Evolutionary conservation across 2,329 filamentous ascomycete genomes (phyloP).

Genomic region (Coniella vitis): DNA sequence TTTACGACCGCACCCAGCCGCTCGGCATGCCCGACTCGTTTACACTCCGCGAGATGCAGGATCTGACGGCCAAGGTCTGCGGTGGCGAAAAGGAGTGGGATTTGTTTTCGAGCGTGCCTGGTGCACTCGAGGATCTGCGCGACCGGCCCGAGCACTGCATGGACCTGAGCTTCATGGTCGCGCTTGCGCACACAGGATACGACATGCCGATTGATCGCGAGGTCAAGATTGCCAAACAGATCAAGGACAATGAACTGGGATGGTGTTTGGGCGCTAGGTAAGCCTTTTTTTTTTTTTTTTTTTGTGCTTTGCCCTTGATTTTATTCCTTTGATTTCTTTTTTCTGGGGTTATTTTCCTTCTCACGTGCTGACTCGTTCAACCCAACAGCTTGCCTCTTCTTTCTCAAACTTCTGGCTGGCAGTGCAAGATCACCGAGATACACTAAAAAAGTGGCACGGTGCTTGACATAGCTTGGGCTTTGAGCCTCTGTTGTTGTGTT

Average conservation of each 20-base stretch:
- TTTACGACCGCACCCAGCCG: constrained; percentile 89
- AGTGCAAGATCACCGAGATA: constrained; percentile 76
- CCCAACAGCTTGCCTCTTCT: constrained; percentile 69
- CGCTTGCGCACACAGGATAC: constrained; percentile 87
- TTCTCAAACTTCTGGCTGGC: constrained; percentile 76
- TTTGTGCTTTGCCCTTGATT: too few species aligned
- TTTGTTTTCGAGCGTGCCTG: constrained; percentile 68
- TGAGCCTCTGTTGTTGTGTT: too few species aligned
- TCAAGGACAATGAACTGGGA: constrained; percentile 91
- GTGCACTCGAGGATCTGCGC: constrained; percentile 71
- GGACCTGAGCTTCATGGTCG: constrained; percentile 94
- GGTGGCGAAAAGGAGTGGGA: constrained; percentile 71
- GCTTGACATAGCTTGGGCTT: constrained; percentile 12
- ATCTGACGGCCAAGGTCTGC: constrained; percentile 80
- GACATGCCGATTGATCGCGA: constrained; percentile 96
- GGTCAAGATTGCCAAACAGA: constrained; percentile 98
- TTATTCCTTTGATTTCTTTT: too few species aligned
- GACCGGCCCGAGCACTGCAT: constrained; percentile 87
- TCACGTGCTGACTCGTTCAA: background rate
- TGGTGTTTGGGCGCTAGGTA: constrained; percentile 97
- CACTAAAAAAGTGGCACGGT: constrained; percentile 35
- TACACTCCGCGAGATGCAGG: constrained; percentile 81
- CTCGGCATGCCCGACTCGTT: constrained; percentile 99
- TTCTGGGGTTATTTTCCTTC: too few species aligned
- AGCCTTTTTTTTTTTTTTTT: constrained; percentile 26